These are phyloP conservation scores for Colletotrichum neosansevieriae DNA, from an alignment of 2,329 filamentous ascomycete genomes.

Conservation along the genomic window DNA sequence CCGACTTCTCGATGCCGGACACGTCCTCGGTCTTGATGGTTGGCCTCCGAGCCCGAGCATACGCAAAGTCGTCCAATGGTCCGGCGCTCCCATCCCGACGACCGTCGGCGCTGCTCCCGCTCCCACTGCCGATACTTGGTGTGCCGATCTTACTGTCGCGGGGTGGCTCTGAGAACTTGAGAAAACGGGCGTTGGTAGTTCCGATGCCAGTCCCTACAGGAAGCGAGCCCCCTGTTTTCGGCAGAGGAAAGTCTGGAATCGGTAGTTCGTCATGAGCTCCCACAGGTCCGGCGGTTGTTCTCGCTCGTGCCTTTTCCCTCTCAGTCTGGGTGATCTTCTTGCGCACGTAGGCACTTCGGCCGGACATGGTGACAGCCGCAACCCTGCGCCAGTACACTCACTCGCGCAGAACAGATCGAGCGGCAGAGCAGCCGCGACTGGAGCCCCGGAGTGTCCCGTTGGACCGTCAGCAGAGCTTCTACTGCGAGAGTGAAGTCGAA, in stretches of 20 bases:
- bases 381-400: neutral
- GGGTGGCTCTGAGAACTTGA: slow-evolving; percentile 58
- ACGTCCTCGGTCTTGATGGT: slow-evolving; percentile 62
- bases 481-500: neutral
- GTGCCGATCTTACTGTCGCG: slow-evolving; percentile 47
- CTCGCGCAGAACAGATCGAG: neutral
- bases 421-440: slow-evolving; percentile 1
- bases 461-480: neutral
- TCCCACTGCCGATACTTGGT: slow-evolving; percentile 52
- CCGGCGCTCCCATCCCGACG: slow-evolving; percentile 47
- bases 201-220: slow-evolving; percentile 53
- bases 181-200: slow-evolving; percentile 57
- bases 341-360: slow-evolving; percentile 68
- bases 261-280: slow-evolving; percentile 53
- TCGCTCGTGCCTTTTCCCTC: slow-evolving; percentile 52
- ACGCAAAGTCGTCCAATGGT: slow-evolving; percentile 58
- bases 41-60: slow-evolving; percentile 57
- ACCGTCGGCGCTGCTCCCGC: slow-evolving; percentile 53
- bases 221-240: slow-evolving; percentile 49
- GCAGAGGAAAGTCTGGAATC: slow-evolving; percentile 53
- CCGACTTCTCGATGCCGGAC: slow-evolving; percentile 67
- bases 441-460: neutral
- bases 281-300: slow-evolving; percentile 46
- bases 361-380: slow-evolving; percentile 60
- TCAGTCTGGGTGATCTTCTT: slow-evolving; percentile 68